Evolutionary conservation across 805 yeast genomes (phyloP).

Genomic region (Teunomyces funiuensis): DNA sequence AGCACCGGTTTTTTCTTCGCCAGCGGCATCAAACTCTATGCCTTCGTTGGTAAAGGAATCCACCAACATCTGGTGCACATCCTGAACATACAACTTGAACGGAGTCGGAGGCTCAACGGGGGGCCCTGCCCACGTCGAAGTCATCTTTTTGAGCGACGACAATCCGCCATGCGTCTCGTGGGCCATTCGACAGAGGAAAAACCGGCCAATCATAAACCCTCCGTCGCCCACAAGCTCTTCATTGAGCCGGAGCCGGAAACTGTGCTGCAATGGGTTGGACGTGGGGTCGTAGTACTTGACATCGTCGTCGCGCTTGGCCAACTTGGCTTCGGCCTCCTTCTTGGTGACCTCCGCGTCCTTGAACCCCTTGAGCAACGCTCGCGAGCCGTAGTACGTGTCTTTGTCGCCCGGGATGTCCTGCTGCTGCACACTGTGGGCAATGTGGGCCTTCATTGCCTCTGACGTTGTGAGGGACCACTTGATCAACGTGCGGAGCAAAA

Average conservation of each 20-base stretch:
- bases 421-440: constrained; percentile 22
- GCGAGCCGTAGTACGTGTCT: constrained; percentile 36
- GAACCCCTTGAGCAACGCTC: constrained; percentile 37
- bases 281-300: constrained; percentile 38
- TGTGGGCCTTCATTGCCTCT: constrained; percentile 25
- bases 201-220: constrained; percentile 42
- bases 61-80: constrained; percentile 32
- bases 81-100: constrained; percentile 44
- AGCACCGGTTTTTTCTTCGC: constrained; percentile 28
- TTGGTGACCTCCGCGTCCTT: constrained; percentile 30
- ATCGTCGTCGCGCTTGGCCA: constrained; percentile 26
- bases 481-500: constrained; percentile 34
- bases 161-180: constrained; percentile 35
- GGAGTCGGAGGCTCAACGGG: constrained; percentile 19
- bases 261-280: constrained; percentile 35
- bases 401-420: constrained; percentile 41
- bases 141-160: constrained; percentile 35
- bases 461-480: constrained; percentile 38
- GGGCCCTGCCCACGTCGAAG: constrained; percentile 17
- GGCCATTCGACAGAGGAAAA: constrained; percentile 38
- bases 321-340: constrained; percentile 30
- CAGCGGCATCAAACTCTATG: constrained; percentile 33
- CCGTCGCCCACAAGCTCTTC: constrained; percentile 40
- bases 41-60: constrained; percentile 30
- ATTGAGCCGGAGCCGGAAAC: constrained; percentile 31